Evolutionary conservation across 176 grass and related monocot species (phyloP).

Genomic region (Avena sativa): DNA sequence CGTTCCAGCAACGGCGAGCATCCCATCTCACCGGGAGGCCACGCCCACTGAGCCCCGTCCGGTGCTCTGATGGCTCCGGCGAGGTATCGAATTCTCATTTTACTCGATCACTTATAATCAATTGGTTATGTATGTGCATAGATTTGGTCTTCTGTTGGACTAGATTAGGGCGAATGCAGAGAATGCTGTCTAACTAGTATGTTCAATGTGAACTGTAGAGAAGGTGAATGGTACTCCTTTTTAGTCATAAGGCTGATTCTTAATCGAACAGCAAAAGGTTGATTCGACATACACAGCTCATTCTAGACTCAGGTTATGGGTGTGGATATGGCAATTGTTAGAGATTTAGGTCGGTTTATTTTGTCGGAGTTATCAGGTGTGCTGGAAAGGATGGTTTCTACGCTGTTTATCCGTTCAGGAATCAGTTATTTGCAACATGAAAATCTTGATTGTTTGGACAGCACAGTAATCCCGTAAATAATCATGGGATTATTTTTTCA

Average conservation of each 20-base stretch:
- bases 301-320: neutral
- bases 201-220: neutral
- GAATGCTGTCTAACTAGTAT: neutral
- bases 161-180: neutral
- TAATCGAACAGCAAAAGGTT: neutral
- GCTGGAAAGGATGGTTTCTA: neutral
- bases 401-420: neutral
- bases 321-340: neutral
- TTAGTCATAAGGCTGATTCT: neutral
- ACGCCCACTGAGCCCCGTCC: neutral
- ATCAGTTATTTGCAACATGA: neutral
- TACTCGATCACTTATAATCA: neutral
- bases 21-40: constrained; percentile 2
- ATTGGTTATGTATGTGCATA: neutral
- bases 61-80: constrained; percentile 37
- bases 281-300: neutral
- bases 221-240: neutral
- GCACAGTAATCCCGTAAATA: no score
- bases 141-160: no score
- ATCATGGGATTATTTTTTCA: neutral
- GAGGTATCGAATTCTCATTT: constrained; percentile 27
- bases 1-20: neutral
- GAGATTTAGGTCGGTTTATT: neutral
- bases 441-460: neutral
- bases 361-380: no score